Conservation (phyloP, 2,329 filamentous ascomycete species). For the Stemphylium beticola region DNA sequence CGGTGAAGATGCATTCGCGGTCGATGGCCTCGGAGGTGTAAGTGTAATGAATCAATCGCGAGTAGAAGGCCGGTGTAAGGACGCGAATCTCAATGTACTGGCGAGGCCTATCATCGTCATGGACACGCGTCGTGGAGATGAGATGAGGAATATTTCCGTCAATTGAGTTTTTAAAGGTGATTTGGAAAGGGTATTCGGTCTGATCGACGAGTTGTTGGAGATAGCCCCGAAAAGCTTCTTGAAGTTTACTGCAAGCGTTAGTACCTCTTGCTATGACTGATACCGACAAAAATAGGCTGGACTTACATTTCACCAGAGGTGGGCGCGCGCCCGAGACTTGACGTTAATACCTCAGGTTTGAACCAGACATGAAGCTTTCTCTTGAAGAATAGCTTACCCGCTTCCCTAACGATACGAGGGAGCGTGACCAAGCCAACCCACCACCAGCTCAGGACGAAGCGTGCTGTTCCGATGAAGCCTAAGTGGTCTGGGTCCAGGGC, state of each 20-base stretch:
- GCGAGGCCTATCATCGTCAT: slow-evolving; percentile 5
- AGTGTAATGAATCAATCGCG: slow-evolving; percentile 67
- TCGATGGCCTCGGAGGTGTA: slow-evolving; percentile 68
- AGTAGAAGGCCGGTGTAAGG: slow-evolving; percentile 71
- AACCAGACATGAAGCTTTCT: slow-evolving; percentile 68
- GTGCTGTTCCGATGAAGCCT: slow-evolving; percentile 50
- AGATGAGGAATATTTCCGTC: slow-evolving; percentile 26
- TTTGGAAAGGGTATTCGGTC: slow-evolving; percentile 52
- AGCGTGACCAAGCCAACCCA: slow-evolving; percentile 72
- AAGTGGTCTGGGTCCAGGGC: slow-evolving; percentile 60
- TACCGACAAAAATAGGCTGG: background rate
- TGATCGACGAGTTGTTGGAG: slow-evolving; percentile 57
- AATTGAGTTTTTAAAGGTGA: slow-evolving; percentile 64
- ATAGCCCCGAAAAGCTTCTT: slow-evolving; percentile 50
- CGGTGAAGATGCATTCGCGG: slow-evolving; percentile 59
- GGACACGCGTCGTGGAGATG: slow-evolving; percentile 29
- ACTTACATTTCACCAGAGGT: slow-evolving; percentile 56
- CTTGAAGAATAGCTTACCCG: slow-evolving; percentile 62
- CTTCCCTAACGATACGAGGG: slow-evolving; percentile 69
- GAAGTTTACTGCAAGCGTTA: slow-evolving; percentile 37
- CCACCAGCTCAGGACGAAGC: slow-evolving; percentile 65
- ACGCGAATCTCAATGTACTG: slow-evolving; percentile 63
- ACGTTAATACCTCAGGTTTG: slow-evolving; percentile 65
- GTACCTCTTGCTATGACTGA: background rate
- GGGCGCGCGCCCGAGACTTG: slow-evolving; percentile 62